These are phyloP conservation scores for Podochytrium sp. DNA, from an alignment of 192 early-diverging fungal species.

Conservation along the genomic window DNA sequence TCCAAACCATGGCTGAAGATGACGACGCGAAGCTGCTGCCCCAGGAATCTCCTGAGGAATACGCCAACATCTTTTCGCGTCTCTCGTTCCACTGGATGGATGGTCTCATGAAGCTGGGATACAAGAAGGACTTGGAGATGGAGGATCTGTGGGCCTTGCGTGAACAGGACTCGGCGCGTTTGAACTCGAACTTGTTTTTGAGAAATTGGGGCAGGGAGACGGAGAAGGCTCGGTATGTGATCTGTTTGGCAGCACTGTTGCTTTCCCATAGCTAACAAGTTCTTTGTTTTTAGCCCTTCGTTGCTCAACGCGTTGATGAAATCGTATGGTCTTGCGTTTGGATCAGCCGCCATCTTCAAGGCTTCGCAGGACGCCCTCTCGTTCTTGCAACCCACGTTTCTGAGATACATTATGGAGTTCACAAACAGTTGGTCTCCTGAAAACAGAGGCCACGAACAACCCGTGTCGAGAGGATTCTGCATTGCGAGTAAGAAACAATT, in stretches of 20 bases:
- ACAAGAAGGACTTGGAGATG: conserved; percentile 69
- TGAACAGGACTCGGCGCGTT: conserved; percentile 57
- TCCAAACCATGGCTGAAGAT: not conserved
- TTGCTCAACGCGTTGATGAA: conserved; percentile 63
- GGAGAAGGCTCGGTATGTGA: conserved; percentile 45
- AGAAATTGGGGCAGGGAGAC: conserved; percentile 74
- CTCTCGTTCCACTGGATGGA: conserved; percentile 92
- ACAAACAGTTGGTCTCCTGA: conserved; percentile 41
- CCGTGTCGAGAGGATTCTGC: conserved; percentile 75
- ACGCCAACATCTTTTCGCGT: conserved; percentile 80
- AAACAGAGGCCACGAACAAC: conserved; percentile 37
- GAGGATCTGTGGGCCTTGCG: conserved; percentile 78
- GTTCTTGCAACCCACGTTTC: conserved; percentile 80
- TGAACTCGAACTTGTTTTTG: conserved; percentile 68
- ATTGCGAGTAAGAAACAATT: conserved; percentile 61
- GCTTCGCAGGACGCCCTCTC: conserved; percentile 71
- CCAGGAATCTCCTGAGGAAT: conserved; percentile 70
- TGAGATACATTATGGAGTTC: conserved; percentile 69
- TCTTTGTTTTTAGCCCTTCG: conserved; percentile 61
- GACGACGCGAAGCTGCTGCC: conserved; percentile 21
- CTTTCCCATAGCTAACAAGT: conserved; percentile 2
- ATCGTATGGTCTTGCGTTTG: conserved; percentile 70
- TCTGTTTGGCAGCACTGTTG: too few relatives aligned
- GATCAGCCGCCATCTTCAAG: conserved; percentile 80
- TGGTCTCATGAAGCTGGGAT: conserved; percentile 79